Evolutionary conservation across 768 basidiomycete genomes (phyloP).

Genomic region (Phaeotremella fagi): DNA sequence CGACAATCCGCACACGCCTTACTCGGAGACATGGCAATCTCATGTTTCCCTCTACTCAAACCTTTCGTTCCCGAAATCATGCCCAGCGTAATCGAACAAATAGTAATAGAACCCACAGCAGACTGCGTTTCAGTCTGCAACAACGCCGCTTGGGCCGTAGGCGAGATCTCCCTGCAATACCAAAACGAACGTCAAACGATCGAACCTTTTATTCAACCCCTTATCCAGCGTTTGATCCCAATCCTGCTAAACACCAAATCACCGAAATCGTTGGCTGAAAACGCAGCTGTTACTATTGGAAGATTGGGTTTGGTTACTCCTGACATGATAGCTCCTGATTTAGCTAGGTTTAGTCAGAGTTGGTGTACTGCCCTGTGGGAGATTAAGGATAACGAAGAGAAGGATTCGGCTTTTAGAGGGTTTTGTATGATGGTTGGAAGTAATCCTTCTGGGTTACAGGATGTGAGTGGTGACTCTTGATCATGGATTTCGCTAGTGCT

Average conservation of each 20-base stretch:
- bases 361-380: conserved; percentile 98
- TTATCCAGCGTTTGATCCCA: conserved; percentile 84
- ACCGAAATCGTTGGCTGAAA: conserved; percentile 90
- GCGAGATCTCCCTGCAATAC: conserved; percentile 91
- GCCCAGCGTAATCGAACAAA: conserved; percentile 79
- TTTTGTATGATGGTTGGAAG: conserved; percentile 91
- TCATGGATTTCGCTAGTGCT: not conserved
- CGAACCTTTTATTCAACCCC: conserved; percentile 80
- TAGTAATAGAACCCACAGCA: conserved; percentile 85
- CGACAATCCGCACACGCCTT: conserved; percentile 97
- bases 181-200: conserved; percentile 48
- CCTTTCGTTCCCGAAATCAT: conserved; percentile 84
- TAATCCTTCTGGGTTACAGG: conserved; percentile 88
- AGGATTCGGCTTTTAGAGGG: conserved; percentile 97
- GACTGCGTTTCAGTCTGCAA: conserved; percentile 97
- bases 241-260: conserved; percentile 89
- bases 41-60: conserved; percentile 79
- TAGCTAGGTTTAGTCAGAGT: conserved; percentile 83
- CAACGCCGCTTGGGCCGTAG: conserved; percentile 99
- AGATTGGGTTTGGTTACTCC: conserved; percentile 93
- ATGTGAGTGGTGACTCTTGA: conserved; percentile 56
- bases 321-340: conserved; percentile 74
- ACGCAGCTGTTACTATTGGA: conserved; percentile 97
- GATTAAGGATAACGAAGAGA: conserved; percentile 98
- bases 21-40: conserved; percentile 95